These are phyloP conservation scores for Pyrenophora graminea DNA, from an alignment of 2,329 filamentous ascomycete genomes.

Conservation along the genomic window DNA sequence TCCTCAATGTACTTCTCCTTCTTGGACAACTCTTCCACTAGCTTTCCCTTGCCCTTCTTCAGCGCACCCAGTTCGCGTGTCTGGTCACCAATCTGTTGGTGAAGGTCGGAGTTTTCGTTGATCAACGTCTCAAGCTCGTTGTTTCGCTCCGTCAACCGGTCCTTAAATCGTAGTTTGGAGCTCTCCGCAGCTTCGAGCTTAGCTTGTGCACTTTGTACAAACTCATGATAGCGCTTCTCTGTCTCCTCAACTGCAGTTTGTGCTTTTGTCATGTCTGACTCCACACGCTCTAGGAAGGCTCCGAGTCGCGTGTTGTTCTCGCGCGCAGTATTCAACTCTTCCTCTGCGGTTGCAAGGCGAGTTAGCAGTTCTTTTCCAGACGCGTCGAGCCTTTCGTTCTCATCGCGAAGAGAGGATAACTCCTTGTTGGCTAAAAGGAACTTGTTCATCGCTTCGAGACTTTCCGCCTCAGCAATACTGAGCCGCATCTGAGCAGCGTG, in stretches of 20 bases:
- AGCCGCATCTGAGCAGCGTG: conserved; percentile 28
- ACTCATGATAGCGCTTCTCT: conserved; percentile 32
- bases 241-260: conserved; percentile 39
- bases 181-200: conserved; percentile 34
- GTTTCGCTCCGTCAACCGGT: conserved; percentile 30
- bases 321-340: conserved; percentile 35
- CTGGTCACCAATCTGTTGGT: conserved; percentile 32
- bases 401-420: conserved; percentile 29
- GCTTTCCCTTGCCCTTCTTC: conserved; percentile 24
- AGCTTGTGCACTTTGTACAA: conserved; percentile 34
- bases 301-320: conserved; percentile 40
- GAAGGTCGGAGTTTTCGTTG: conserved; percentile 36
- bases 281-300: conserved; percentile 36
- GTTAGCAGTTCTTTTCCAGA: conserved; percentile 36
- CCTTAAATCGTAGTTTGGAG: conserved; percentile 40
- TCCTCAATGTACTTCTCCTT: conserved; percentile 37
- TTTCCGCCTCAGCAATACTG: conserved; percentile 29
- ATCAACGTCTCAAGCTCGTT: conserved; percentile 37
- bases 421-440: conserved; percentile 35
- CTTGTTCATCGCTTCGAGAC: conserved; percentile 20
- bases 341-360: conserved; percentile 38
- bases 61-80: conserved; percentile 31
- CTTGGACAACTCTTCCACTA: conserved; percentile 29
- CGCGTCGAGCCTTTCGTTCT: conserved; percentile 32
- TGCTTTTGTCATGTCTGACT: conserved; percentile 37